Conservation (phyloP, 176 grass and related monocot genomes). For the Oryza meyeriana region DNA sequence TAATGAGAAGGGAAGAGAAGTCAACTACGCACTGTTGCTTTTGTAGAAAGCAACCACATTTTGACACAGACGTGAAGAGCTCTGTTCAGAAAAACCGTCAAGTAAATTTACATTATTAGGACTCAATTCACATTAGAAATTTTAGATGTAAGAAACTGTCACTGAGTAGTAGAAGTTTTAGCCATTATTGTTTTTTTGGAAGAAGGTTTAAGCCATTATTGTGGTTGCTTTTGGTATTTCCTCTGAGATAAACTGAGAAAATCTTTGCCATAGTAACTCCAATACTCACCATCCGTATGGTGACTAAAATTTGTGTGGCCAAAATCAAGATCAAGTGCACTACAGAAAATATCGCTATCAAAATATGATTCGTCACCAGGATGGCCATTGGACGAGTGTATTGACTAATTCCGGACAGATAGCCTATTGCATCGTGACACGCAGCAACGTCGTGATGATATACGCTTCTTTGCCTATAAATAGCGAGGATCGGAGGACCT, state of each 20-base stretch:
- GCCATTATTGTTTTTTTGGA: no score
- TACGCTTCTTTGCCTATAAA: constrained; percentile 19
- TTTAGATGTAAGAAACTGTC: not conserved
- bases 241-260: not conserved
- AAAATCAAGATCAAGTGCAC: not conserved
- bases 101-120: not conserved
- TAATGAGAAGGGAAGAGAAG: constrained; percentile 17
- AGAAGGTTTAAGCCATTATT: no score
- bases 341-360: not conserved
- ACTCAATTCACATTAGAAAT: not conserved
- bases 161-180: not conserved
- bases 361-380: not conserved
- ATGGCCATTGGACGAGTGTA: not conserved
- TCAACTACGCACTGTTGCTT: constrained; percentile 12
- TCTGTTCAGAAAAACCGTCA: not conserved
- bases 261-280: not conserved
- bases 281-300: not conserved
- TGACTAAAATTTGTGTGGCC: not conserved
- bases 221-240: not conserved
- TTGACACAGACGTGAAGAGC: not conserved
- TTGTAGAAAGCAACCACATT: constrained; percentile 1
- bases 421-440: not conserved
- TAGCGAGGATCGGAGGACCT: not conserved
- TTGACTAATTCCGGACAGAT: not conserved
- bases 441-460: not conserved